These are phyloP conservation scores for Aspergillus pseudoviridinutans DNA, from an alignment of 2,329 filamentous ascomycete species.

Conservation along the genomic window DNA sequence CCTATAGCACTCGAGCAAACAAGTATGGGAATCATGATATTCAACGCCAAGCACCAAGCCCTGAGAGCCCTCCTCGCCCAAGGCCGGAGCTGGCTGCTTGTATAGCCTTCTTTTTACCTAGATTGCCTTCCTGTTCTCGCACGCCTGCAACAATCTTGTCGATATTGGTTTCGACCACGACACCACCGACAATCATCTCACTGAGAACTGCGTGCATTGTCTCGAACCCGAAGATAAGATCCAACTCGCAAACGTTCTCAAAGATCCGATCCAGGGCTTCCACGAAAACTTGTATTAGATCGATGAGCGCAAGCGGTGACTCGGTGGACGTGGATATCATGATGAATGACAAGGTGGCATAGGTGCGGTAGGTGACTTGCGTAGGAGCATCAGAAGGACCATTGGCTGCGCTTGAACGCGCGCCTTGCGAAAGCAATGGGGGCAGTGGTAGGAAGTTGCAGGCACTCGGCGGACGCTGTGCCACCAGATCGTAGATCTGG, in stretches of 20 bases:
- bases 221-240: slow-evolving; percentile 99
- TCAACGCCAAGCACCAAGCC: slow-evolving; percentile 38
- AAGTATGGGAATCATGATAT: not conserved
- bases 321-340: slow-evolving; percentile 95
- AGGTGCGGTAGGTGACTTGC: slow-evolving; percentile 95
- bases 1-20: not conserved
- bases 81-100: slow-evolving; percentile 39
- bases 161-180: slow-evolving; percentile 87
- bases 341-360: slow-evolving; percentile 98
- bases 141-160: slow-evolving; percentile 87
- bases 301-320: slow-evolving; percentile 88
- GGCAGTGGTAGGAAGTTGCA: slow-evolving; percentile 93
- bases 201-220: slow-evolving; percentile 84
- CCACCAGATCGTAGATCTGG: slow-evolving; percentile 94
- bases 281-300: slow-evolving; percentile 97
- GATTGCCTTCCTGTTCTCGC: slow-evolving; percentile 46
- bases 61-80: slow-evolving; percentile 35
- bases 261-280: slow-evolving; percentile 92
- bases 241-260: slow-evolving; percentile 97
- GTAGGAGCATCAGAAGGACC: slow-evolving; percentile 84
- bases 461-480: slow-evolving; percentile 82
- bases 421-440: slow-evolving; percentile 57
- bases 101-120: slow-evolving; percentile 42
- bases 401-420: slow-evolving; percentile 42
- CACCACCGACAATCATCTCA: slow-evolving; percentile 94